Percentiles rank a stretch among this genome's conserved stretches.
Conservation (phyloP, 371 early-diverging fungal genomes). For the Haplosporangium sp. region DNA sequence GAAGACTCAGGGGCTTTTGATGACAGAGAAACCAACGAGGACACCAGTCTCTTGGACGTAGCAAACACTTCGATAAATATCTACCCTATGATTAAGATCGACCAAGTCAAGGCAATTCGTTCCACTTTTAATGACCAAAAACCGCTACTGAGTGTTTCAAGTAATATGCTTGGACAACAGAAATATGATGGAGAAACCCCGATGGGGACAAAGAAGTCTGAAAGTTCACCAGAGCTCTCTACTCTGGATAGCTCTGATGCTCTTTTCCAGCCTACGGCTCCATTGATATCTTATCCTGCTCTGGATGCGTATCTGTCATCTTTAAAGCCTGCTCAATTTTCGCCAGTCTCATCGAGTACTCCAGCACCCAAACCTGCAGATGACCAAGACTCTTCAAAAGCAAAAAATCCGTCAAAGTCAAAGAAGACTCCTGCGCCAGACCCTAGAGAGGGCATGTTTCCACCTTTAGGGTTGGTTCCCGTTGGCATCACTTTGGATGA, state of each 20-base stretch:
- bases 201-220: conserved; percentile 36
- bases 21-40: conserved; percentile 24
- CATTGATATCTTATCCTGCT: conserved; percentile 37
- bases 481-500: conserved; percentile 49
- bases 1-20: conserved; percentile 26
- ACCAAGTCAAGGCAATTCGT: neutral
- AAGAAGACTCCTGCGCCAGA: conserved; percentile 30
- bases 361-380: neutral
- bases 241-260: conserved; percentile 35
- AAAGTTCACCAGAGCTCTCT: conserved; percentile 24
- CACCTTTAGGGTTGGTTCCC: conserved; percentile 50
- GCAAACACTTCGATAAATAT: neutral
- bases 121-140: neutral
- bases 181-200: conserved; percentile 41
- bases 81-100: neutral
- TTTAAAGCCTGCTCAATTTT: conserved; percentile 29
- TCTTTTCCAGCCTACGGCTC: conserved; percentile 45
- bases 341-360: neutral
- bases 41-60: conserved; percentile 15
- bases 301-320: conserved; percentile 51
- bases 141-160: neutral
- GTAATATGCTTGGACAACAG: conserved; percentile 11
- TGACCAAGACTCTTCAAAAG: conserved; percentile 2
- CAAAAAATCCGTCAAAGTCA: conserved; percentile 2
- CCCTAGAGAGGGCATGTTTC: conserved; percentile 48